These are phyloP conservation scores for Trametes polyzona DNA, from an alignment of 1,284 basidiomycete genomes.

Conservation along the genomic window DNA sequence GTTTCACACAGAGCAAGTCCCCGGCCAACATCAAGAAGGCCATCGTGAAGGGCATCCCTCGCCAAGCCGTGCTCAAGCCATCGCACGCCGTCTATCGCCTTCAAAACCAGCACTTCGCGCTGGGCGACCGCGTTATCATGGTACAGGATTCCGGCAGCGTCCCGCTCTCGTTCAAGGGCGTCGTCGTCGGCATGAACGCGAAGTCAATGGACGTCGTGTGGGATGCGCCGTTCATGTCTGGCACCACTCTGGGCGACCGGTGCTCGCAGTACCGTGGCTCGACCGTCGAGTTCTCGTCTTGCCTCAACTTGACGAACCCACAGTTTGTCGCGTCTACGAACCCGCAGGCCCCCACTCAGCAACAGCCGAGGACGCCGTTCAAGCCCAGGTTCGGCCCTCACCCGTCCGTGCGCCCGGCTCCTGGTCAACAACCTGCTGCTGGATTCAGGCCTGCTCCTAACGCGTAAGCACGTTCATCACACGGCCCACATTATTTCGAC, in stretches of 20 bases:
- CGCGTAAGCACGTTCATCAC: conserved; percentile 31
- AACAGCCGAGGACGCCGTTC: conserved; percentile 53
- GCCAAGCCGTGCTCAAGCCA: conserved; percentile 95
- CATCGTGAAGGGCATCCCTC: conserved; percentile 89
- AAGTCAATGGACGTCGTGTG: conserved; percentile 96
- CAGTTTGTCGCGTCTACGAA: conserved; percentile 81
- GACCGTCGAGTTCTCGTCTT: conserved; percentile 81
- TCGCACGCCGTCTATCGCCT: conserved; percentile 89
- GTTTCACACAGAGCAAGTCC: conserved; percentile 63
- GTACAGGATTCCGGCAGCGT: conserved; percentile 96
- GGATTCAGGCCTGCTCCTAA: conserved; percentile 63
- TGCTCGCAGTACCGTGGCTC: conserved; percentile 91
- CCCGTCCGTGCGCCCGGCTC: conserved; percentile 56
- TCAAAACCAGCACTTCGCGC: conserved; percentile 86
- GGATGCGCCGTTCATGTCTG: conserved; percentile 95
- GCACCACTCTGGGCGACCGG: conserved; percentile 84
- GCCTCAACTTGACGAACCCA: conserved; percentile 82
- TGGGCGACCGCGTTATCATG: conserved; percentile 97
- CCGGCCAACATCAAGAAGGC: conserved; percentile 80
- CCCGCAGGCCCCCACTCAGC: conserved; percentile 49
- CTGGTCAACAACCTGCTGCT: conserved; percentile 54
- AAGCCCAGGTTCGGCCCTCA: conserved; percentile 71
- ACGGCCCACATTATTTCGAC: conserved; percentile 8
- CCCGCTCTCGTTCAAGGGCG: conserved; percentile 90
- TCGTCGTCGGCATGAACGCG: conserved; percentile 87